Base-by-base conservation (phyloP, 176 grass and related monocot species). In the Ampelocalamus luodianensis region DNA sequence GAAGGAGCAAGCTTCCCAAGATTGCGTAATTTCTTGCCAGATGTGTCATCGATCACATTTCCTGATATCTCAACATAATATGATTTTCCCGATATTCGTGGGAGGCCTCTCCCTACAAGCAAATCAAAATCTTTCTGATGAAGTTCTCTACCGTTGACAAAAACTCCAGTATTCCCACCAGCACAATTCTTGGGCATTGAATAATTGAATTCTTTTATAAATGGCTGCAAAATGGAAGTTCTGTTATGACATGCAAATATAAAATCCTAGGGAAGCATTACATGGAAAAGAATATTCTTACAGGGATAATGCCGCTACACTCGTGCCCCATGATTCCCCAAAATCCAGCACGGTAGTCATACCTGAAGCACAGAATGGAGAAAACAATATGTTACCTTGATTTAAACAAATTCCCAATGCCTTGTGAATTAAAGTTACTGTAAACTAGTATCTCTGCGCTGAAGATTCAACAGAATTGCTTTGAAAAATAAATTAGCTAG, bases 281-380 rank as follows among this genome's bases (percentile, higher is more conserved):
- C 26, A 55, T 68, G 36, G 43, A 65, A 67, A 48, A 61, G 6
- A 36, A 0, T 82, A 1, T 82, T 36, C 96, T 92, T 98, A 98
- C 96, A 70, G 93, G 93, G 64, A 98, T 93, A 84, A 98, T 95
- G 67, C 96, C 96, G 59, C 92, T 90, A 8, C 96, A 98, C 67
- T 93, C 87, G 1, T 63, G 87, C 23, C 93, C 91, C 86, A 95
- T 90, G 76, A 90, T 85, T 65, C 96, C 96, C 96, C 96, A 98
- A 95, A 98, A 98, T 95, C 96, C 96, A 83, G 96, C 96, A 74
- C 71, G 85, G 32, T 88, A 79, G 87, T 98, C 96, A 65, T 98
- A 98, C 96, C 96, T 98, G 70, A 76, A 88, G 79, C 69, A 26
- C 0, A 68, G 67, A 79, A 49, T 20, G 37, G 23, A 80, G 37